Conservation (phyloP, 2,329 filamentous ascomycete species). For the Ophiostoma australiae region DNA sequence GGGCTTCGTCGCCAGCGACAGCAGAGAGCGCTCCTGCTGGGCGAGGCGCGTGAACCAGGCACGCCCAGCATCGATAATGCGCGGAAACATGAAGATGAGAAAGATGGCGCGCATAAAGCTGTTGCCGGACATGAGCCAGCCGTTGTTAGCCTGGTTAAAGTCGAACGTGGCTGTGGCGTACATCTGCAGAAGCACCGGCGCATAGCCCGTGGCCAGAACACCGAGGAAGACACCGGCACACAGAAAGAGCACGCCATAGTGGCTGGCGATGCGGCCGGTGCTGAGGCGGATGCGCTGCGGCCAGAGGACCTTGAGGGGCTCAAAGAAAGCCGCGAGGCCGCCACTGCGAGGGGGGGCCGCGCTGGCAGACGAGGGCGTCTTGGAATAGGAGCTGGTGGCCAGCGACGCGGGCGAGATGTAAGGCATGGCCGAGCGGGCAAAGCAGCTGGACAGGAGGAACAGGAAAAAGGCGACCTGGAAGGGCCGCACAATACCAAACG, state of each 20-base stretch:
- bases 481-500: constrained; percentile 57
- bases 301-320: constrained; percentile 57
- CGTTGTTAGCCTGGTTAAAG: constrained; percentile 53
- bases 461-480: constrained; percentile 60
- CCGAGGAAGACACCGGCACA: constrained; percentile 62
- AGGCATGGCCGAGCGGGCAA: constrained; percentile 41
- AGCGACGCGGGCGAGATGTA: constrained; percentile 44
- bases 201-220: constrained; percentile 63
- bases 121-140: constrained; percentile 53
- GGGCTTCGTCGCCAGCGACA: neutral
- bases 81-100: constrained; percentile 50
- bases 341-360: constrained; percentile 43
- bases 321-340: constrained; percentile 53
- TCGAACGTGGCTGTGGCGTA: constrained; percentile 53
- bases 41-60: constrained; percentile 29
- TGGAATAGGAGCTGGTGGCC: constrained; percentile 35
- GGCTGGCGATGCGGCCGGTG: constrained; percentile 48
- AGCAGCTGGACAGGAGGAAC: constrained; percentile 46
- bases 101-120: constrained; percentile 52
- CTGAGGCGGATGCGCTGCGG: constrained; percentile 51
- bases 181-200: constrained; percentile 57
- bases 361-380: constrained; percentile 55
- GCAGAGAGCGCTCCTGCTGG: constrained; percentile 10
- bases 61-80: constrained; percentile 42
- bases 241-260: constrained; percentile 60